phyloP scores from a whole-genome alignment of 257 asterid genomes.

The Mitragyna speciosa region DNA sequence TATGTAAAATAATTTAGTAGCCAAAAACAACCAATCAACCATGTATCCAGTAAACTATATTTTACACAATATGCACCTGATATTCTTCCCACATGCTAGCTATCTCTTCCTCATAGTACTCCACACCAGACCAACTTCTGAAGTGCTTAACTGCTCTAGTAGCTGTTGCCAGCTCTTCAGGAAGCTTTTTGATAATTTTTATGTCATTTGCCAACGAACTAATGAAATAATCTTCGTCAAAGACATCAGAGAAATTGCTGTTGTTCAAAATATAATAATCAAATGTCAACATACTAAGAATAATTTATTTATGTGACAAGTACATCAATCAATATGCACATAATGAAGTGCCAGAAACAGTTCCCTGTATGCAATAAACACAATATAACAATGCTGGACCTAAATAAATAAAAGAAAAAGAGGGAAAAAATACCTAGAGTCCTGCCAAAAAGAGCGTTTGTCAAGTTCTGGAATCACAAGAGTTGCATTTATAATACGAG shows the following conservation, averaged over 20 bases:
- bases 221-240: slow-evolving; percentile 79
- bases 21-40: not conserved
- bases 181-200: slow-evolving; percentile 67
- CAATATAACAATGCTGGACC: not conserved
- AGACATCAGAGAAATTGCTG: slow-evolving; percentile 96
- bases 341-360: not conserved
- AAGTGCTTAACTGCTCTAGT: slow-evolving; percentile 80
- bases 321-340: not conserved
- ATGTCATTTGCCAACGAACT: slow-evolving; percentile 67
- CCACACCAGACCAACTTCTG: slow-evolving; percentile 91
- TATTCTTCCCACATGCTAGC: slow-evolving; percentile 79
- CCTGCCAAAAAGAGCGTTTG: slow-evolving; percentile 93
- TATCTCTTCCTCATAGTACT: slow-evolving; percentile 80
- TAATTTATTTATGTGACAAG: not conserved
- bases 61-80: slow-evolving; percentile 43
- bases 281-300: slow-evolving; percentile 7
- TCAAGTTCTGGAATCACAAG: slow-evolving; percentile 97
- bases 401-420: not conserved
- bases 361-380: not conserved
- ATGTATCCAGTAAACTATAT: not conserved
- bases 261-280: slow-evolving; percentile 25
- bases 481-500: slow-evolving; percentile 89
- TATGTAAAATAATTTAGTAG: slow-evolving; percentile 11
- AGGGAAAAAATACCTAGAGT: slow-evolving; percentile 58
- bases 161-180: slow-evolving; percentile 54